Evolutionary conservation across 805 yeast species (phyloP).

Genomic region (Yarrowia alimentaria): DNA sequence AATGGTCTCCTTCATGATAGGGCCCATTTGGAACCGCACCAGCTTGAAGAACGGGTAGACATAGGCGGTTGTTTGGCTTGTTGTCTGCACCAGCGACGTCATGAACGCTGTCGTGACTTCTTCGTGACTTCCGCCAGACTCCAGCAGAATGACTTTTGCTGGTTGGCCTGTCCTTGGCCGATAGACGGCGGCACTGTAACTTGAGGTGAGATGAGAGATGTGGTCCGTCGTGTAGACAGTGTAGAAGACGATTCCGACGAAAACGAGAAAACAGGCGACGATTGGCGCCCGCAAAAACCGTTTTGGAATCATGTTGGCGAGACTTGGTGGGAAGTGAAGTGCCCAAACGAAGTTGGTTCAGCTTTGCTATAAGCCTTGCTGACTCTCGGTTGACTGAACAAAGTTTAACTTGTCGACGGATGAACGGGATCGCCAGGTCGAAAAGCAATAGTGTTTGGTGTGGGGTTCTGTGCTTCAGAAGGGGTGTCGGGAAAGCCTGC

Average conservation of each 20-base stretch:
- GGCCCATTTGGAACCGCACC: conserved; percentile 14
- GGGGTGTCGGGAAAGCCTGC: no score
- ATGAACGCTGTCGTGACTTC: conserved; percentile 21
- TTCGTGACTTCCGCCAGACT: conserved; percentile 21
- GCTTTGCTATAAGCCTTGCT: no score
- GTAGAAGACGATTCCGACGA: conserved; percentile 7
- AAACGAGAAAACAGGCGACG: background rate
- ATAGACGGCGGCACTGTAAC: no score
- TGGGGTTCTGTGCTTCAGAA: no score
- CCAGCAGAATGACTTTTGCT: conserved; percentile 23
- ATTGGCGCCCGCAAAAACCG: conserved; percentile 12
- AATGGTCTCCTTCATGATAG: conserved; percentile 11
- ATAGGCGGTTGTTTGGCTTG: background rate
- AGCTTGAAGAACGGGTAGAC: conserved; percentile 23
- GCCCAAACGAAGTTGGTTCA: no score
- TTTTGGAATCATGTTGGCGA: conserved; percentile 2
- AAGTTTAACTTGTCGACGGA: no score
- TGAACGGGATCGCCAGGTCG: no score
- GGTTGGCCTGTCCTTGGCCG: background rate
- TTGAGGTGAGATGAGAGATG: no score
- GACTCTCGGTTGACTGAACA: no score
- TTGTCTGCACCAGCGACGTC: conserved; percentile 7
- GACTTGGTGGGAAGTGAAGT: no score
- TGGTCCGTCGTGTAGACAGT: background rate
- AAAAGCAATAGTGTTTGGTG: no score